These are phyloP conservation scores for Chalciporus sphaerocephalus DNA, from an alignment of 768 basidiomycete genomes.

Conservation along the genomic window DNA sequence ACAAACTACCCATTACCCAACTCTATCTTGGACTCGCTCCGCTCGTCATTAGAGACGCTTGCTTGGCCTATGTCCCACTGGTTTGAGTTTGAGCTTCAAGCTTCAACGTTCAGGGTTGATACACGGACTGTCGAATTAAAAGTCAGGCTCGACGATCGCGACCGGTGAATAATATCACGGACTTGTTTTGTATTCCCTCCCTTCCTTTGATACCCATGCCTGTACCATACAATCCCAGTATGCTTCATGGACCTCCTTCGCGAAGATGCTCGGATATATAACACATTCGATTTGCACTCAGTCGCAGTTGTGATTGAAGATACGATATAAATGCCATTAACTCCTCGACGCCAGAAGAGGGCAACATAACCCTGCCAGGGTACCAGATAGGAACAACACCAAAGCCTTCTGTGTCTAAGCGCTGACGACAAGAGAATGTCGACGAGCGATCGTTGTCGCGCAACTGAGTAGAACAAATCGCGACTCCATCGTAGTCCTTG, in stretches of 20 bases:
- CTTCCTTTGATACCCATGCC: neutral
- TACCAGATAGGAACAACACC: constrained; percentile 6
- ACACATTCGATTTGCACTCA: too few species aligned
- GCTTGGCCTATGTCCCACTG: too few species aligned
- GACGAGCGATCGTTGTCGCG: neutral
- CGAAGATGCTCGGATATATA: neutral
- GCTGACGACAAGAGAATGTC: neutral
- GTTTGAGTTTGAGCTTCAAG: too few species aligned
- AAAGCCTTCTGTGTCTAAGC: neutral
- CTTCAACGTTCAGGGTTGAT: neutral
- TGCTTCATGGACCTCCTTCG: neutral
- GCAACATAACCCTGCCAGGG: too few species aligned
- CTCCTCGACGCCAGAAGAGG: too few species aligned
- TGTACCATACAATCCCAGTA: neutral
- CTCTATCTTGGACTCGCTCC: too few species aligned
- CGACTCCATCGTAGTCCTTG: neutral
- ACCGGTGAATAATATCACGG: neutral
- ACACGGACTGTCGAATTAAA: neutral
- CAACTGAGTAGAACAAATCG: neutral
- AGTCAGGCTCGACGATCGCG: neutral
- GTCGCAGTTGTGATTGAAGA: neutral
- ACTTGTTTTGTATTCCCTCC: neutral
- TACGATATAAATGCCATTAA: constrained; percentile 1
- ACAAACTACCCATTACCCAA: too few species aligned
- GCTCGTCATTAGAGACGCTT: too few species aligned